A percentile compares a stretch with the other conserved stretches of the same genome.
These are phyloP conservation scores for Starmerella cellae DNA, from an alignment of 805 yeast species.

Conservation along the genomic window DNA sequence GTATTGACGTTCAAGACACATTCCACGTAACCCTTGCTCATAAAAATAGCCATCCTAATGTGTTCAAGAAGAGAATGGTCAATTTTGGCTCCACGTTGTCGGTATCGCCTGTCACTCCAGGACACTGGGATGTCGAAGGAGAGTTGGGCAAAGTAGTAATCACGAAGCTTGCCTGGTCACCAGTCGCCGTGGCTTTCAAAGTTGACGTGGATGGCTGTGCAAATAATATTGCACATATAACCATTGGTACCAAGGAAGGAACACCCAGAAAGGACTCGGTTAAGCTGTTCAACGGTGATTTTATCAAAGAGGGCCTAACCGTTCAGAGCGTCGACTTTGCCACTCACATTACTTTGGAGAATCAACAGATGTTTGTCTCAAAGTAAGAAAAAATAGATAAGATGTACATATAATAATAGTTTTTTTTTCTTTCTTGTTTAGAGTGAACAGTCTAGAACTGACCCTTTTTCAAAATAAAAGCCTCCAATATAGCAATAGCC, in stretches of 20 bases:
- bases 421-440: too few relatives aligned
- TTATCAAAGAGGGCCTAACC: background rate
- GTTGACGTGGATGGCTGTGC: constrained; percentile 33
- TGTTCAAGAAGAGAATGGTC: constrained; percentile 3
- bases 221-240: constrained; percentile 50
- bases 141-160: constrained; percentile 20
- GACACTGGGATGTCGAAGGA: background rate
- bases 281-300: constrained; percentile 5
- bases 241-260: constrained; percentile 38
- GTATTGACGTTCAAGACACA: constrained; percentile 12
- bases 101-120: background rate
- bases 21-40: constrained; percentile 30
- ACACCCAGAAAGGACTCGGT: constrained; percentile 4
- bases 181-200: constrained; percentile 40
- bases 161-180: constrained; percentile 37
- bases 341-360: too few relatives aligned
- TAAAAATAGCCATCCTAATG: constrained; percentile 1
- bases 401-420: too few relatives aligned
- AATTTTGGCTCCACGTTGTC: background rate
- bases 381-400: too few relatives aligned
- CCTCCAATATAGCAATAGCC: constrained; percentile 87
- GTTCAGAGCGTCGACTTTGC: background rate
- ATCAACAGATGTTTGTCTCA: background rate
- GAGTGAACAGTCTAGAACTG: constrained; percentile 4
- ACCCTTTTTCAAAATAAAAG: constrained; percentile 76